Evolutionary conservation across 495 filamentous ascomycete genomes (phyloP).

Genomic region (Choiromyces venosus): DNA sequence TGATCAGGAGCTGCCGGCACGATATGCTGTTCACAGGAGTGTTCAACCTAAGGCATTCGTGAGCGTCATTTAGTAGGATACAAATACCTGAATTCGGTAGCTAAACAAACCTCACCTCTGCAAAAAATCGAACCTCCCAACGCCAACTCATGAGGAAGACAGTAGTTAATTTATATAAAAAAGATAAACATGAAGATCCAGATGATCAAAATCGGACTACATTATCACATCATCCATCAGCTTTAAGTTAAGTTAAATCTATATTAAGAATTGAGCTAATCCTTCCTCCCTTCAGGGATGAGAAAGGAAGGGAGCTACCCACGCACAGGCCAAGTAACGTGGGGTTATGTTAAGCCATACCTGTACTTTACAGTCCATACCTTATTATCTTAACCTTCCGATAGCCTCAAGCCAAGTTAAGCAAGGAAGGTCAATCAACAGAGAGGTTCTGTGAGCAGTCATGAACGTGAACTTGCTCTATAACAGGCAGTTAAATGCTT

Average conservation of each 20-base stretch:
- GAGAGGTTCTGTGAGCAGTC: no score
- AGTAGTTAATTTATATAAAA: background rate
- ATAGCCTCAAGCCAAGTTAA: background rate
- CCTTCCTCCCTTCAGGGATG: background rate
- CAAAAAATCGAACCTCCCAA: background rate
- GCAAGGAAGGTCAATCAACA: background rate
- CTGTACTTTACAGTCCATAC: background rate
- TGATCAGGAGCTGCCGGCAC: no score
- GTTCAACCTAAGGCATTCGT: background rate
- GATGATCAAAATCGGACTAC: background rate
- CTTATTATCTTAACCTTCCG: background rate
- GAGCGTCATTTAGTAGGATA: background rate
- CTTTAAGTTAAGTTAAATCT: background rate
- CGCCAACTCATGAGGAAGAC: background rate
- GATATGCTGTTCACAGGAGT: background rate
- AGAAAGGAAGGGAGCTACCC: background rate
- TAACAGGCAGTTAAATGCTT: no score
- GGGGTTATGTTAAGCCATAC: background rate
- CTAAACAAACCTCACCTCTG: background rate
- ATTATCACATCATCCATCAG: background rate
- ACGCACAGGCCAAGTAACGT: background rate
- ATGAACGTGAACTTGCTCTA: no score
- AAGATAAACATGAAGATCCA: background rate
- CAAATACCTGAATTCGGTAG: no score
- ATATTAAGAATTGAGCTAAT: background rate